phyloP scores from a whole-genome alignment of 164 flowering plant genomes.

The Macadamia integrifolia region DNA sequence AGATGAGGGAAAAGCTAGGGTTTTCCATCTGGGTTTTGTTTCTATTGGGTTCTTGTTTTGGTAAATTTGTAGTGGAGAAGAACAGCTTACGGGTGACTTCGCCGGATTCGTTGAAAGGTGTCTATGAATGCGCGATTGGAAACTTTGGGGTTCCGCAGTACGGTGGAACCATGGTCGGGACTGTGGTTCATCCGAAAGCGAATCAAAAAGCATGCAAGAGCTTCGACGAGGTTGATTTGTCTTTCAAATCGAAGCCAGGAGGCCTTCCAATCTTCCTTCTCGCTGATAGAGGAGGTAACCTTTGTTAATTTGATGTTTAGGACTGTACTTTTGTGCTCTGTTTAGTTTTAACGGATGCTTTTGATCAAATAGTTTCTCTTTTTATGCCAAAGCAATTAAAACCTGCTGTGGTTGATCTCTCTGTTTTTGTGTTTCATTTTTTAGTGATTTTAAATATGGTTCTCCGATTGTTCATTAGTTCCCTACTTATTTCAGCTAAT shows the following conservation, averaged over 20 bases:
- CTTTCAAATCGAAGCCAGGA: constrained; percentile 72
- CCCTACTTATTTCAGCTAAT: too few species aligned
- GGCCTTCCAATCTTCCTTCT: constrained; percentile 69
- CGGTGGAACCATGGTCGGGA: constrained; percentile 81
- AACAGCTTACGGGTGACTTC: constrained; percentile 80
- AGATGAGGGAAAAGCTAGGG: constrained; percentile 44
- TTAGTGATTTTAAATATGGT: too few species aligned
- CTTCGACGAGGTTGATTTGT: constrained; percentile 48
- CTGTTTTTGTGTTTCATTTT: too few species aligned
- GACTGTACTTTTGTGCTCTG: neutral
- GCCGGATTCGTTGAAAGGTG: constrained; percentile 54
- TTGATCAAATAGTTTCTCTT: too few species aligned
- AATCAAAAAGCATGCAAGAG: constrained; percentile 75
- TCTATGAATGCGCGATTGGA: constrained; percentile 86
- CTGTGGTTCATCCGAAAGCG: constrained; percentile 61
- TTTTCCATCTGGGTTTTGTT: constrained; percentile 33
- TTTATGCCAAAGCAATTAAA: too few species aligned
- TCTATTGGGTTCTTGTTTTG: constrained; percentile 35
- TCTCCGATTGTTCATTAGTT: too few species aligned
- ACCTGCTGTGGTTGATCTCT: too few species aligned
- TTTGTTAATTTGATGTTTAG: neutral
- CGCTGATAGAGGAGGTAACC: constrained; percentile 78
- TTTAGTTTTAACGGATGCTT: neutral
- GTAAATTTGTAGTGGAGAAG: constrained; percentile 92
- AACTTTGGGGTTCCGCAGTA: constrained; percentile 96